phyloP scores from a whole-genome alignment of 2,329 filamentous ascomycete genomes.

The Grosmannia serpens region DNA sequence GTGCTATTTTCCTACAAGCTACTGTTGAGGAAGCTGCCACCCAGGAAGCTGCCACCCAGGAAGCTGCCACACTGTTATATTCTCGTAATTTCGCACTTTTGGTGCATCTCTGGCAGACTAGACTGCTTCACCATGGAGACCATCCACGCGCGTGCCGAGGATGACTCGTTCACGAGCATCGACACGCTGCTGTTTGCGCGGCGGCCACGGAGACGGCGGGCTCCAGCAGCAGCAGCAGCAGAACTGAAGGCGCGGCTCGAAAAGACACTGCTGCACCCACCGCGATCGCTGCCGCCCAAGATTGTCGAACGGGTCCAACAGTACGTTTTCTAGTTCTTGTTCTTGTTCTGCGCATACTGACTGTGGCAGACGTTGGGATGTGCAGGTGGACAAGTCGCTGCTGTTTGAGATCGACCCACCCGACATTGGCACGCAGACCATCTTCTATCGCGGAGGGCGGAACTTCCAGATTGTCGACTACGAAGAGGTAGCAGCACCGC shows the following conservation, averaged over 20 bases:
- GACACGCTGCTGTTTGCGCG: constrained; percentile 9
- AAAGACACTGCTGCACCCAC: constrained; percentile 66
- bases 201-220: constrained; percentile 2
- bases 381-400: constrained; percentile 66
- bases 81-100: background rate
- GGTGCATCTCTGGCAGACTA: too few relatives aligned
- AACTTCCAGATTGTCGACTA: constrained; percentile 91
- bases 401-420: constrained; percentile 82
- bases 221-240: background rate
- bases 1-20: background rate
- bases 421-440: constrained; percentile 86
- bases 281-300: constrained; percentile 63
- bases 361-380: constrained; percentile 54
- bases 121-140: background rate
- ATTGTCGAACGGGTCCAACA: constrained; percentile 89
- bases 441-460: constrained; percentile 82
- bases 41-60: background rate
- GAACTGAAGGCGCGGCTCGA: constrained; percentile 62
- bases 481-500: constrained; percentile 84
- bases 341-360: background rate
- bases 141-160: constrained; percentile 2
- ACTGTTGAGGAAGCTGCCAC: background rate
- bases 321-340: constrained; percentile 21
- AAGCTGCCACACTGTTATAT: background rate
- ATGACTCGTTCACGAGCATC: constrained; percentile 4